These are phyloP conservation scores for Vitellaria paradoxa DNA, from an alignment of 179 eudicot species.

Conservation along the genomic window DNA sequence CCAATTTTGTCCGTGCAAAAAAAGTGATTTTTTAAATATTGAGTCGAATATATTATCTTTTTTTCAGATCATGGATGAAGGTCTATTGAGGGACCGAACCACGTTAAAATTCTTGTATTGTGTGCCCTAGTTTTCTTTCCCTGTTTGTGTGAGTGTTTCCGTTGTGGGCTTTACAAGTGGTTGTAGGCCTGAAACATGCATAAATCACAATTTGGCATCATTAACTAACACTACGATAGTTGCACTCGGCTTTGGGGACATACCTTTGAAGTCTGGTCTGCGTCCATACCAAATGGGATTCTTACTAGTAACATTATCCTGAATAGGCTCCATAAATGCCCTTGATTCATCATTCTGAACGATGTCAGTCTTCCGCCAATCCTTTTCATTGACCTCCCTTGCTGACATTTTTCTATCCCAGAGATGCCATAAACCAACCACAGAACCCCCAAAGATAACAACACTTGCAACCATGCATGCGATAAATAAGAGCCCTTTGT, in stretches of 20 bases:
- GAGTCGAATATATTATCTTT: too few species aligned
- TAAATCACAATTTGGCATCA: too few species aligned
- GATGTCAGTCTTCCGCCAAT: constrained; percentile 16
- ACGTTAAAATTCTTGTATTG: too few species aligned
- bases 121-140: too few species aligned
- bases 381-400: constrained; percentile 24
- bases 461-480: constrained; percentile 73
- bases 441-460: constrained; percentile 66
- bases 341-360: constrained; percentile 21
- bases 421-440: constrained; percentile 66
- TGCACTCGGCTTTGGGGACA: not conserved
- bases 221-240: not conserved
- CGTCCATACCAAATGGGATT: constrained; percentile 57
- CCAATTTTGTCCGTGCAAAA: too few species aligned
- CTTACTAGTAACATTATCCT: constrained; percentile 24
- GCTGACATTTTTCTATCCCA: constrained; percentile 56
- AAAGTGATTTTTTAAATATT: too few species aligned
- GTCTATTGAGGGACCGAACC: too few species aligned
- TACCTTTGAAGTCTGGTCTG: constrained; percentile 89
- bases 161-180: too few species aligned
- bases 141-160: too few species aligned
- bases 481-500: constrained; percentile 77
- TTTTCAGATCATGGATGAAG: too few species aligned
- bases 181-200: too few species aligned
- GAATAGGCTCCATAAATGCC: constrained; percentile 25